These are phyloP conservation scores for Aureobasidium sp. DNA, from an alignment of 2,329 filamentous ascomycete species.

Conservation along the genomic window DNA sequence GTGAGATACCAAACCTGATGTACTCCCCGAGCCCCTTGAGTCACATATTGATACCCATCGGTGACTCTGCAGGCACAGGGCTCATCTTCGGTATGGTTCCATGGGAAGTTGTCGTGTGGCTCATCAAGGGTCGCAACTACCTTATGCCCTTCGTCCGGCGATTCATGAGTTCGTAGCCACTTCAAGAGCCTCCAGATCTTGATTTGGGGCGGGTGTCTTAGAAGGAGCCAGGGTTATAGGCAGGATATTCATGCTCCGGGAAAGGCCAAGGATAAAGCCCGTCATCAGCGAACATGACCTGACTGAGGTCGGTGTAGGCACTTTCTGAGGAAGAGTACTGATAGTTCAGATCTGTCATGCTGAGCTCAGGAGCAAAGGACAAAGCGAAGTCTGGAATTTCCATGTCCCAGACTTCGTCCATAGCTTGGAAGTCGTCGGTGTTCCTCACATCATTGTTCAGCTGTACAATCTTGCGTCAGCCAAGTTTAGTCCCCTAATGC, in stretches of 20 bases:
- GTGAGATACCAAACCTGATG: neutral
- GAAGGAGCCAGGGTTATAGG: no score
- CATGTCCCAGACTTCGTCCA: neutral
- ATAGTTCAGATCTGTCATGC: neutral
- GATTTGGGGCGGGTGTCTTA: neutral
- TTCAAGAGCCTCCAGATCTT: neutral
- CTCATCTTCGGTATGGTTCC: neutral
- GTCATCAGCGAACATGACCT: neutral
- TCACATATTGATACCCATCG: neutral
- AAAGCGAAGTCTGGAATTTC: neutral
- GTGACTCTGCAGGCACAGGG: neutral
- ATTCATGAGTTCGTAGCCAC: neutral
- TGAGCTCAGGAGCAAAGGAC: neutral
- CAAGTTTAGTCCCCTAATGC: no score
- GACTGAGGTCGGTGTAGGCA: no score
- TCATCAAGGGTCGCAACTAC: neutral
- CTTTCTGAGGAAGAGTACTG: no score
- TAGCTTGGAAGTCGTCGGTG: no score
- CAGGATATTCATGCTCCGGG: no score
- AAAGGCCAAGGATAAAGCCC: neutral
- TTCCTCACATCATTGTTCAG: no score
- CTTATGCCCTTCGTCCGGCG: neutral
- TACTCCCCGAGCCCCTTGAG: neutral
- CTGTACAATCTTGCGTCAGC: no score
- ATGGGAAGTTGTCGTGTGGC: neutral